phyloP scores from a whole-genome alignment of 495 filamentous ascomycete species.

The Aspergillus taichungensis region DNA sequence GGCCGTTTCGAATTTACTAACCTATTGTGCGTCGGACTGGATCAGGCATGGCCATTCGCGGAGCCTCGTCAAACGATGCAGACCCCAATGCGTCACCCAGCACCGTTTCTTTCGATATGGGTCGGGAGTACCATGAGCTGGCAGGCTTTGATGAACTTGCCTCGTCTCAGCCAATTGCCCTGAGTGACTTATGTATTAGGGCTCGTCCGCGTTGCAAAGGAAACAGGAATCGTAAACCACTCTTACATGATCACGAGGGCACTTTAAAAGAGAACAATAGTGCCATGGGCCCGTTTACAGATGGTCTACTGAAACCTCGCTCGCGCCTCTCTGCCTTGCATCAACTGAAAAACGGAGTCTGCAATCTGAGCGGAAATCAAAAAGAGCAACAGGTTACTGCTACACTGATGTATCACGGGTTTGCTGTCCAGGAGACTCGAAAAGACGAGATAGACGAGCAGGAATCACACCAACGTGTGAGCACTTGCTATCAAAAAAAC shows the following conservation, averaged over 20 bases:
- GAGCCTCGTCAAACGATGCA: too few relatives aligned
- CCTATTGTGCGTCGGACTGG: too few relatives aligned
- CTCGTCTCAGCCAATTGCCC: conserved; percentile 17
- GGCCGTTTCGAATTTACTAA: too few relatives aligned
- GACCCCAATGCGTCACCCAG: too few relatives aligned
- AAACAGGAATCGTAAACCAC: conserved; percentile 5
- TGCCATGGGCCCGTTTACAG: background rate
- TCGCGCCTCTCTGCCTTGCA: conserved; percentile 5
- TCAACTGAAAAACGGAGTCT: conserved; percentile 1
- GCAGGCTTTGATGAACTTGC: conserved; percentile 12
- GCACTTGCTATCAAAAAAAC: conserved; percentile 8
- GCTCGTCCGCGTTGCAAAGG: conserved; percentile 11
- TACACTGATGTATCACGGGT: too few relatives aligned
- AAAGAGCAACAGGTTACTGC: too few relatives aligned
- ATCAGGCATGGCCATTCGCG: too few relatives aligned
- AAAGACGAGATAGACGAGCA: background rate
- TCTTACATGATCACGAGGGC: background rate
- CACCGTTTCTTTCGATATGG: too few relatives aligned
- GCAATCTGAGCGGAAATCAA: background rate
- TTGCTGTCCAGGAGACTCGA: too few relatives aligned
- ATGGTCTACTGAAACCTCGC: conserved; percentile 1
- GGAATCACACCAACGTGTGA: background rate
- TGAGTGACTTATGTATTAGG: conserved; percentile 11
- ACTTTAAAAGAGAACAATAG: background rate
- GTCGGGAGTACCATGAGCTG: conserved; percentile 8